Evolutionary conservation across 495 filamentous ascomycete species (phyloP), one percentile per base, ranked within the genome.

Genomic region (Pyrenula aspistea): DNA sequence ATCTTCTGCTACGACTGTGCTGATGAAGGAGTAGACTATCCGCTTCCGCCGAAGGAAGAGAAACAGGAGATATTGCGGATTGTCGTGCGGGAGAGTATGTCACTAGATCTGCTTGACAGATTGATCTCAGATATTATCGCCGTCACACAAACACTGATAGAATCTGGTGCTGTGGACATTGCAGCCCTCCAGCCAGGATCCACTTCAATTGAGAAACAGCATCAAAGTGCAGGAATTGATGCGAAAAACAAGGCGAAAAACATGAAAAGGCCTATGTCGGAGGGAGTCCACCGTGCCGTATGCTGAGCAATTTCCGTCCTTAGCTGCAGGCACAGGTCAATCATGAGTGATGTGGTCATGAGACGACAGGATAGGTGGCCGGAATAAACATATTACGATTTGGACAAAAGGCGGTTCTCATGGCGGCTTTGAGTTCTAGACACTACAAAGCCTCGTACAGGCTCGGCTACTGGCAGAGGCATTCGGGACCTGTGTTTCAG

Each of bases 41-140:
- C 83, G 2, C 71, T 89, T 4, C 85, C 86, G 19, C 85, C 85
- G 2, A 75, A 71, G 24, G 79, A 80, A 61, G 73, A 82, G 2
- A 70, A 76, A 23, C 86, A 74, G 1, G 86, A 88, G 66, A 88
- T 88, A 59, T 63, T 89, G 57, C 71, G 86, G 2, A 77, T 88
- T 10, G 86, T 88, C 1, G 70, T 89, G 10, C 73, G 86, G 19
- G 84, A 88, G 71, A 79, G 71, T 60, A 84, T 89, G 81, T 81
- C 75, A 36, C 67, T 86, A 24, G 85, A 88, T 62, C 65, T 89
- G 25, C 66, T 89, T 1, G 85, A 89, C 60, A 70, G 76, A 0
- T 64, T 84, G 12, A 77, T 86, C 24, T 63, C 71, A 2, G 81
- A 84, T 64, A 70, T 83, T 24, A 71, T 77, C 53, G 60, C 68